Percentiles rank a stretch among this genome's conserved stretches.
Evolutionary conservation across 108 stramenopile species (phyloP).

Genomic region (Skeletonema costatum): DNA sequence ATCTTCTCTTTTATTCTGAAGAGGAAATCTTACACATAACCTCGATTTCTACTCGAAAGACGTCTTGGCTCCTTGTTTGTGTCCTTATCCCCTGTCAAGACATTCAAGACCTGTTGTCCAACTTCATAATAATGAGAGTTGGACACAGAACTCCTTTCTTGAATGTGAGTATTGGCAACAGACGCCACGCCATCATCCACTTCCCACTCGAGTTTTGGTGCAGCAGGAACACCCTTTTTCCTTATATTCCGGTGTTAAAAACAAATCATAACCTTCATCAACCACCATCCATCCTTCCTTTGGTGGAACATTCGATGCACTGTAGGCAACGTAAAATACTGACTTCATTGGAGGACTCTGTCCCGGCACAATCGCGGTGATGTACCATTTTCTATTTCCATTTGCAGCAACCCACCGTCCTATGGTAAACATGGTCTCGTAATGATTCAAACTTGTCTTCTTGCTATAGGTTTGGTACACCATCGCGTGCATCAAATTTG

Average conservation of each 20-base stretch:
- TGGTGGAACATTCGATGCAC: not conserved
- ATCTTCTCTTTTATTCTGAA: not conserved
- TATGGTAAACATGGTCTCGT: slow-evolving; percentile 19
- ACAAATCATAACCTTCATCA: slow-evolving; percentile 7
- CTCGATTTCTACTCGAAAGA: not conserved
- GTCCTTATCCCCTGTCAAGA: not conserved
- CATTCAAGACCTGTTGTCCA: not conserved
- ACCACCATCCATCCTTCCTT: slow-evolving; percentile 22
- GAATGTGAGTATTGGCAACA: not conserved
- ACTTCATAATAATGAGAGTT: slow-evolving; percentile 1
- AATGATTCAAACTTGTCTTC: slow-evolving; percentile 6
- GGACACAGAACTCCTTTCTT: not conserved
- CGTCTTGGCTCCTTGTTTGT: not conserved
- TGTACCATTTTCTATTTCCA: slow-evolving; percentile 24
- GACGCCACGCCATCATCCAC: not conserved
- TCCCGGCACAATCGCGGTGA: slow-evolving; percentile 4
- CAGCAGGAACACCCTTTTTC: slow-evolving; percentile 4
- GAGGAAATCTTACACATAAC: not conserved
- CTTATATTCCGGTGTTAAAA: slow-evolving; percentile 9
- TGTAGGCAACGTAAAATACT: slow-evolving; percentile 22
- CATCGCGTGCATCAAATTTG: slow-evolving; percentile 12
- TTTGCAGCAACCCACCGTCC: slow-evolving; percentile 12
- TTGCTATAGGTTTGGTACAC: slow-evolving; percentile 8
- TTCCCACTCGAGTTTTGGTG: not conserved
- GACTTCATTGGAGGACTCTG: not conserved